These are phyloP conservation scores for Diutina scorzettiae DNA, from an alignment of 1,139 yeast genomes.

Conservation along the genomic window DNA sequence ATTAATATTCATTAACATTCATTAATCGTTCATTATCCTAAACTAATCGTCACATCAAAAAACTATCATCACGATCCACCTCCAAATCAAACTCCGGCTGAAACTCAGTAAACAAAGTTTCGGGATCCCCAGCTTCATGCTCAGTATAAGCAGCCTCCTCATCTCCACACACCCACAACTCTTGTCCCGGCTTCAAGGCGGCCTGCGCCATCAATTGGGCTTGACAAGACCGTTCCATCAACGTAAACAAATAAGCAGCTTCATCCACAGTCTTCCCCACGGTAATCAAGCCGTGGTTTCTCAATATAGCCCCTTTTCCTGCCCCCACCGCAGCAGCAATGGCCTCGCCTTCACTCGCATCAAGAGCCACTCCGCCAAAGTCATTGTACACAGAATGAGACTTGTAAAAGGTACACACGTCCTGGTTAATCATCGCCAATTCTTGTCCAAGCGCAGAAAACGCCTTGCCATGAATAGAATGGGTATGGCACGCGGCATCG, in stretches of 20 bases:
- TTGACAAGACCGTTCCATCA: conserved; percentile 54
- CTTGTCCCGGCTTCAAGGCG: conserved; percentile 21
- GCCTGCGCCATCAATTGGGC: conserved; percentile 60
- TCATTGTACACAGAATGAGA: conserved; percentile 52
- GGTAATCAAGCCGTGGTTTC: conserved; percentile 70
- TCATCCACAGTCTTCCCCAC: conserved; percentile 73
- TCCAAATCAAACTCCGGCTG: conserved; percentile 43
- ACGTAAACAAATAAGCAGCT: conserved; percentile 62
- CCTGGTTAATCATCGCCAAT: conserved; percentile 73
- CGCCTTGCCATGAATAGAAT: conserved; percentile 64
- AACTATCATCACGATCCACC: conserved; percentile 16
- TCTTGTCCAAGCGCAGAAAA: conserved; percentile 61
- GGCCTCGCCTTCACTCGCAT: conserved; percentile 55
- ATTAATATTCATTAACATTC: too few species aligned
- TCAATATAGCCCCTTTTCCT: conserved; percentile 54
- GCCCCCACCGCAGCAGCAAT: conserved; percentile 59
- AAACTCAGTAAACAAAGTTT: conserved; percentile 58
- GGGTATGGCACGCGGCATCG: conserved; percentile 75
- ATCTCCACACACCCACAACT: conserved; percentile 33
- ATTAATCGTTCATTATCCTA: too few species aligned
- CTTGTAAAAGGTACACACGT: conserved; percentile 56
- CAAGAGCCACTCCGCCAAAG: conserved; percentile 76
- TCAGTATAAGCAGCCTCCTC: conserved; percentile 63
- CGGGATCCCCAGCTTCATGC: conserved; percentile 51
- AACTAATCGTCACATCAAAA: conserved; percentile 9